Conservation (phyloP, 148 eudicot species). For the Cornus controversa region DNA sequence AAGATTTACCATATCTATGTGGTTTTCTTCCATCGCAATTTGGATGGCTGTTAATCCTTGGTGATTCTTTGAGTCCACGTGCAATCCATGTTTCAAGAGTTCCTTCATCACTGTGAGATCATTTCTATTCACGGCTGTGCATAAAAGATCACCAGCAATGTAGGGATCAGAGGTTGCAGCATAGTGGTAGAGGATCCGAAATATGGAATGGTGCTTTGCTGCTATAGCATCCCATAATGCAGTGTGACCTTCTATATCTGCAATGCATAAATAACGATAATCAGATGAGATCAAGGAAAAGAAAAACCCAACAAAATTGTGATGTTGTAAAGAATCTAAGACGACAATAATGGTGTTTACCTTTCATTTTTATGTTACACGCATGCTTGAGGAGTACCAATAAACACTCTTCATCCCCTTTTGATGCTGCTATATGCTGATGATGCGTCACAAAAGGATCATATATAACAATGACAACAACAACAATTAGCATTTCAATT, state of each 20-base stretch:
- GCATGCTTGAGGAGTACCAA: conserved; percentile 47
- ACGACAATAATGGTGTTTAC: conserved; percentile 10
- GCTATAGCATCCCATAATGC: conserved; percentile 52
- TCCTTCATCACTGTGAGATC: conserved; percentile 31
- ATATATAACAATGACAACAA: background rate
- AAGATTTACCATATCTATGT: conserved; percentile 36
- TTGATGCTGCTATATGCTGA: conserved; percentile 59
- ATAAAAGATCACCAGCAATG: conserved; percentile 43
- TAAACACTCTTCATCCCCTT: conserved; percentile 57
- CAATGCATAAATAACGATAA: background rate
- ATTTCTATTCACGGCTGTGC: conserved; percentile 43
- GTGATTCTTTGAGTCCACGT: conserved; percentile 37
- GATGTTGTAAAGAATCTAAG: background rate
- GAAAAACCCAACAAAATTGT: background rate
- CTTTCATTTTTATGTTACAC: conserved; percentile 42
- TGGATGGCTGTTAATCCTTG: conserved; percentile 35
- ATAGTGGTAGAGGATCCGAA: conserved; percentile 41
- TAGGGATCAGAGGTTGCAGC: conserved; percentile 46
- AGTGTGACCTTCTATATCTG: conserved; percentile 47
- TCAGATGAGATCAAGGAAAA: background rate
- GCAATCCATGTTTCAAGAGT: conserved; percentile 39
- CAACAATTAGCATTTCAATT: background rate
- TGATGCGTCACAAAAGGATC: background rate
- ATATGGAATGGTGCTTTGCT: conserved; percentile 40
- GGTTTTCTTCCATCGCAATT: conserved; percentile 30